phyloP scores from a whole-genome alignment of 352 stramenopile species.

The Pseudoperonospora humuli region DNA sequence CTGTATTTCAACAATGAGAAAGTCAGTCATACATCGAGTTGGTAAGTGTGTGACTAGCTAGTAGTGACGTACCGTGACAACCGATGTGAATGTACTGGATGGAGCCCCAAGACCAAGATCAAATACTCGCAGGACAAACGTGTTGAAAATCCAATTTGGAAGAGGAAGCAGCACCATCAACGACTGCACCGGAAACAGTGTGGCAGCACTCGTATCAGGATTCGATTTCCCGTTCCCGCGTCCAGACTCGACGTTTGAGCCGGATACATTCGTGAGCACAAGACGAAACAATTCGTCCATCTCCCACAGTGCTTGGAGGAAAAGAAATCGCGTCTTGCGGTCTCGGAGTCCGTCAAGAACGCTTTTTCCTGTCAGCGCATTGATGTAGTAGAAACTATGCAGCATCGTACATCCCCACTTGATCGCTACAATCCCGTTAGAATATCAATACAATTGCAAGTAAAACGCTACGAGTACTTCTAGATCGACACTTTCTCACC shows the following conservation, averaged over 20 bases:
- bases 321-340: slow-evolving; percentile 57
- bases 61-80: slow-evolving; percentile 37
- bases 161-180: slow-evolving; percentile 70
- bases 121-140: slow-evolving; percentile 33
- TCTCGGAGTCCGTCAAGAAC: slow-evolving; percentile 53
- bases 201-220: slow-evolving; percentile 51
- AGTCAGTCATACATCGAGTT: slow-evolving; percentile 5
- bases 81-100: slow-evolving; percentile 23
- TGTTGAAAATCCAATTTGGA: slow-evolving; percentile 67
- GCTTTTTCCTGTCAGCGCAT: slow-evolving; percentile 49
- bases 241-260: slow-evolving; percentile 10
- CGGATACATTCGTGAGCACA: slow-evolving; percentile 33
- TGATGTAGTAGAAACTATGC: slow-evolving; percentile 74
- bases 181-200: slow-evolving; percentile 48
- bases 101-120: slow-evolving; percentile 51
- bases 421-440: slow-evolving; percentile 28
- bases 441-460: background rate
- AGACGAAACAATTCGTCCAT: slow-evolving; percentile 47
- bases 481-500: slow-evolving; percentile 14
- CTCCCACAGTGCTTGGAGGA: slow-evolving; percentile 58
- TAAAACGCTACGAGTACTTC: background rate
- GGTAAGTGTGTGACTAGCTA: too few species aligned
- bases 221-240: slow-evolving; percentile 12
- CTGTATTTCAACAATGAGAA: slow-evolving; percentile 5
- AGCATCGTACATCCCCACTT: slow-evolving; percentile 80